Percentiles rank a stretch among this genome's conserved stretches.
phyloP scores from a whole-genome alignment of 192 early-diverging fungal genomes.

The Rhizoclosmatium sp. region DNA sequence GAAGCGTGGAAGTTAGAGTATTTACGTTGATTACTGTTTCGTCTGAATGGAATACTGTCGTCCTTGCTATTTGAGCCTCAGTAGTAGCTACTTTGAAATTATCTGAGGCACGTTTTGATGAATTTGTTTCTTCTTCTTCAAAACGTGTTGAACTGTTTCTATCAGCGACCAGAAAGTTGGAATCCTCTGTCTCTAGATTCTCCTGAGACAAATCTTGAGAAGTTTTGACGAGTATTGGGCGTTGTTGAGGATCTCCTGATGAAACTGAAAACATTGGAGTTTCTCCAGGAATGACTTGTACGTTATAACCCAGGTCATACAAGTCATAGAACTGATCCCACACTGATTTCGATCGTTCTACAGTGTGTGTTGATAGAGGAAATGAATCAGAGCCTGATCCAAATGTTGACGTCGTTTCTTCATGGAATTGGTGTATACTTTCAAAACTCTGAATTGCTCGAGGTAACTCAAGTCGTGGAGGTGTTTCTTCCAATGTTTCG shows the following conservation, averaged over 20 bases:
- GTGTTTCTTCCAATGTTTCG: too few species aligned
- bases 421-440: too few species aligned
- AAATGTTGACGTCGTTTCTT: too few species aligned
- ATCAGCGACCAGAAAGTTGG: neutral
- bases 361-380: neutral
- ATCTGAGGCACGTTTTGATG: neutral
- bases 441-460: too few species aligned
- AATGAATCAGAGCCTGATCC: too few species aligned
- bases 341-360: neutral
- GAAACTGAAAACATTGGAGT: neutral
- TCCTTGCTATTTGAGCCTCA: neutral
- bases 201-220: neutral
- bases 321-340: slow-evolving; percentile 19
- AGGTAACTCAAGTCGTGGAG: too few species aligned
- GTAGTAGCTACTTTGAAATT: neutral
- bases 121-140: neutral
- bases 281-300: slow-evolving; percentile 7
- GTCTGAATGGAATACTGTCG: neutral
- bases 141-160: neutral
- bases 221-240: neutral
- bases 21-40: neutral
- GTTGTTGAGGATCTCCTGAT: neutral
- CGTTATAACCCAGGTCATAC: slow-evolving; percentile 17
- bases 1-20: neutral
- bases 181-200: neutral